Conservation (phyloP, 1,139 yeast species). For the Pneumocystis sp. region DNA sequence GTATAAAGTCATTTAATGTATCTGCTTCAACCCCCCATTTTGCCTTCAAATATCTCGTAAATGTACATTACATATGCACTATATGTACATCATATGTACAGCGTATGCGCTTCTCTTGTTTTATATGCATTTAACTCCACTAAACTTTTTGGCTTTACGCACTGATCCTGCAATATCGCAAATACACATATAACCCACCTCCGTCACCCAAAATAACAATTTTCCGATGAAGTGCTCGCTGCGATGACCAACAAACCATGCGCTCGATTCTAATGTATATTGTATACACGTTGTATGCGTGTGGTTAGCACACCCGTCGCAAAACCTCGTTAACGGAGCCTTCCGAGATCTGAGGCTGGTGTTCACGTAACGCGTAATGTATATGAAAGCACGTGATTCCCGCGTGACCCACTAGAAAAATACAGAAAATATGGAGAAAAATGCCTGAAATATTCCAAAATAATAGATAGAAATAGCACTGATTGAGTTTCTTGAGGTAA, state of each 20-base stretch:
- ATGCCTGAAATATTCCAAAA: too few relatives aligned
- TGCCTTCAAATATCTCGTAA: neutral
- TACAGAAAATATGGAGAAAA: neutral
- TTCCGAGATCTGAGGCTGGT: slow-evolving; percentile 2
- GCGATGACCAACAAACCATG: neutral
- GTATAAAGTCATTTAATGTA: neutral
- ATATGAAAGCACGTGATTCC: too few relatives aligned
- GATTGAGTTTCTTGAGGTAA: too few relatives aligned
- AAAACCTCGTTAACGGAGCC: neutral
- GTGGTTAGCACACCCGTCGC: neutral
- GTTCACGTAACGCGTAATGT: too few relatives aligned
- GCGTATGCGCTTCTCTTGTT: too few relatives aligned
- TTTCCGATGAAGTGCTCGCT: slow-evolving; percentile 39
- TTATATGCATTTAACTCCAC: too few relatives aligned
- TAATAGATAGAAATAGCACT: too few relatives aligned
- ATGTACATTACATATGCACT: too few relatives aligned
- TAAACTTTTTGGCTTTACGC: too few relatives aligned
- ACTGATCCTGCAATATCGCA: neutral
- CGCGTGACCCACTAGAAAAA: too few relatives aligned
- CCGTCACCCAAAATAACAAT: slow-evolving; percentile 96
- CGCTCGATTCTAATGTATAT: slow-evolving; percentile 16
- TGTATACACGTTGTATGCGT: neutral
- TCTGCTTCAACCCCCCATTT: slow-evolving; percentile 15
- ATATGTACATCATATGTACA: too few relatives aligned
- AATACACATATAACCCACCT: neutral